Conservation (phyloP, 2,329 filamentous ascomycete species). For the Epichloe elymi region DNA sequence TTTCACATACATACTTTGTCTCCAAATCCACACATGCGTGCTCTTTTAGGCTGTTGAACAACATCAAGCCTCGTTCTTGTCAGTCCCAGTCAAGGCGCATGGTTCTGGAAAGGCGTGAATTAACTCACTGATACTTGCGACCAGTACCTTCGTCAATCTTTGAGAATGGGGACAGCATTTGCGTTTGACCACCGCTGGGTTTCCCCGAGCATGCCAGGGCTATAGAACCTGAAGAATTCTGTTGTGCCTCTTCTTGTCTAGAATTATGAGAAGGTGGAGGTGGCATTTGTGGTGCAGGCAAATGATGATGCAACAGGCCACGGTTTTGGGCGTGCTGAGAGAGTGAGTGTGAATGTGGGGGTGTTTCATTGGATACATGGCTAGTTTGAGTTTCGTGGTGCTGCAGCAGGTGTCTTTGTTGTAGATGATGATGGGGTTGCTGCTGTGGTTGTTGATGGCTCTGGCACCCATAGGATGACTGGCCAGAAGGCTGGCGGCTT, state of each 20-base stretch:
- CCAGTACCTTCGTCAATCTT: slow-evolving; percentile 22
- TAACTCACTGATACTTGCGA: slow-evolving; percentile 22
- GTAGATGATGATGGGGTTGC: slow-evolving; percentile 2
- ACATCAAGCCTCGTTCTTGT: slow-evolving; percentile 49
- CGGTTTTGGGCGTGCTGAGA: slow-evolving; percentile 3
- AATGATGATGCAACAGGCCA: slow-evolving; percentile 7
- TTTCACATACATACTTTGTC: slow-evolving; percentile 57
- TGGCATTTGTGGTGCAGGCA: slow-evolving; percentile 8
- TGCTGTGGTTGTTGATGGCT: slow-evolving; percentile 5
- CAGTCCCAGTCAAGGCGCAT: slow-evolving; percentile 5
- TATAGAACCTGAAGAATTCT: neutral
- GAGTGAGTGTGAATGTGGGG: slow-evolving; percentile 11
- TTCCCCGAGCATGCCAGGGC: slow-evolving; percentile 7
- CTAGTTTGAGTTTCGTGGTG: slow-evolving; percentile 8
- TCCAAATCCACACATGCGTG: slow-evolving; percentile 97
- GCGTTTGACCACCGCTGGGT: slow-evolving; percentile 7
- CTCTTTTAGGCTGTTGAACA: slow-evolving; percentile 80
- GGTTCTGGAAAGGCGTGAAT: neutral
- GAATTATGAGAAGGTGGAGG: slow-evolving; percentile 8
- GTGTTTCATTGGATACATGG: neutral
- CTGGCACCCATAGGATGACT: slow-evolving; percentile 4
- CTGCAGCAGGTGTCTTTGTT: slow-evolving; percentile 9
- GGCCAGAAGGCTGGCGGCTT: slow-evolving; percentile 8
- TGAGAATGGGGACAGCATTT: slow-evolving; percentile 17
- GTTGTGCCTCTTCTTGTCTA: slow-evolving; percentile 12